Evolutionary conservation across 306 rosid species (phyloP).

Genomic region (Quercus agrifolia): DNA sequence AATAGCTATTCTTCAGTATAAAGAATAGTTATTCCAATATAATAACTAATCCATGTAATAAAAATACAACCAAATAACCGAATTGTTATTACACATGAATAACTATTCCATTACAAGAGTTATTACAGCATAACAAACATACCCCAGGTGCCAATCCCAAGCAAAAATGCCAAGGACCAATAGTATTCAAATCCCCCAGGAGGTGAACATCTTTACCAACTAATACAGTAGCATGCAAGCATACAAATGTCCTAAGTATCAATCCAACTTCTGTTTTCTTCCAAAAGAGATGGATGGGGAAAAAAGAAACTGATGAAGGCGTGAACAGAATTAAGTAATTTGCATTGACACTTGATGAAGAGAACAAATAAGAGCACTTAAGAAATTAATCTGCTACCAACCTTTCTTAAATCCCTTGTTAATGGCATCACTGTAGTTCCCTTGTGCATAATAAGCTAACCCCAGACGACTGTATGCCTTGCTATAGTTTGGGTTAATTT

Average conservation of each 20-base stretch:
- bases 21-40: too few species aligned
- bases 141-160: neutral
- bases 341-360: neutral
- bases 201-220: neutral
- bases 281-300: neutral
- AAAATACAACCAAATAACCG: too few species aligned
- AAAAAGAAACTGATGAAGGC: neutral
- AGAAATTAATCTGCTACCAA: slow-evolving; percentile 23
- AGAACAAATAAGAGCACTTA: neutral
- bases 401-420: slow-evolving; percentile 76
- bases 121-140: too few species aligned
- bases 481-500: slow-evolving; percentile 81
- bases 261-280: neutral
- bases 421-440: slow-evolving; percentile 79
- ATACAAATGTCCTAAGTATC: neutral
- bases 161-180: neutral
- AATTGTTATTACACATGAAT: too few species aligned
- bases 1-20: too few species aligned
- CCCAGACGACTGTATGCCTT: slow-evolving; percentile 97
- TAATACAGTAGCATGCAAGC: neutral
- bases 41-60: too few species aligned
- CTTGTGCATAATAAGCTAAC: slow-evolving; percentile 72
- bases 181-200: neutral
- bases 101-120: too few species aligned
- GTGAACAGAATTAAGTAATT: neutral